Evolutionary conservation across 2,329 filamentous ascomycete species (phyloP).

Genomic region (Amphichorda felina): DNA sequence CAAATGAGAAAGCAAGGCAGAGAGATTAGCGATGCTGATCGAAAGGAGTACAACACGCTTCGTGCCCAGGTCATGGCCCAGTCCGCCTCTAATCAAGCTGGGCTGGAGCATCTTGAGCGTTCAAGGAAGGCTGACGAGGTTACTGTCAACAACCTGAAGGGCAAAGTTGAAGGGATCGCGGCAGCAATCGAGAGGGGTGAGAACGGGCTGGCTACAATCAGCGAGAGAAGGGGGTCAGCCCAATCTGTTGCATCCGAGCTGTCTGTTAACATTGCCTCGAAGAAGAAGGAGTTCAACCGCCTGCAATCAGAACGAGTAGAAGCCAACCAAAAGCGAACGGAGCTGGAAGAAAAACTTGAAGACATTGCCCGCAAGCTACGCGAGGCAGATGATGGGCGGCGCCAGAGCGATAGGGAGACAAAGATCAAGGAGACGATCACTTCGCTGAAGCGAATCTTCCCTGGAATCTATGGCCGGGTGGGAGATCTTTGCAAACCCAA

Average conservation of each 20-base stretch:
- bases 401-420: constrained; percentile 73
- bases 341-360: constrained; percentile 84
- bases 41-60: constrained; percentile 79
- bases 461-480: constrained; percentile 81
- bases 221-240: constrained; percentile 53
- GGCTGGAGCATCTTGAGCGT: constrained; percentile 75
- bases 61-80: constrained; percentile 76
- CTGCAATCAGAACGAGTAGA: constrained; percentile 74
- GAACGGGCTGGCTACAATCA: constrained; percentile 55
- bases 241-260: constrained; percentile 54
- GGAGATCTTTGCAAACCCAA: constrained; percentile 91
- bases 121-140: constrained; percentile 88
- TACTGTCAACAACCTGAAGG: constrained; percentile 77
- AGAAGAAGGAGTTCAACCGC: constrained; percentile 84
- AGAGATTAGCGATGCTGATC: constrained; percentile 73
- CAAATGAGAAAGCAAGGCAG: constrained; percentile 78
- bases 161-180: constrained; percentile 72
- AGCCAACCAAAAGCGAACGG: constrained; percentile 69
- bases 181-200: constrained; percentile 64
- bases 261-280: constrained; percentile 67
- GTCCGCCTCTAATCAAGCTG: constrained; percentile 68
- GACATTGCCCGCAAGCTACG: constrained; percentile 70
- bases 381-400: constrained; percentile 73
- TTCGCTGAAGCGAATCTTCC: constrained; percentile 80
- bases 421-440: constrained; percentile 73